Evolutionary conservation across 163 green algal species (phyloP), one percentile per base, ranked within the genome.

Genomic region (Picocystis sp.): DNA sequence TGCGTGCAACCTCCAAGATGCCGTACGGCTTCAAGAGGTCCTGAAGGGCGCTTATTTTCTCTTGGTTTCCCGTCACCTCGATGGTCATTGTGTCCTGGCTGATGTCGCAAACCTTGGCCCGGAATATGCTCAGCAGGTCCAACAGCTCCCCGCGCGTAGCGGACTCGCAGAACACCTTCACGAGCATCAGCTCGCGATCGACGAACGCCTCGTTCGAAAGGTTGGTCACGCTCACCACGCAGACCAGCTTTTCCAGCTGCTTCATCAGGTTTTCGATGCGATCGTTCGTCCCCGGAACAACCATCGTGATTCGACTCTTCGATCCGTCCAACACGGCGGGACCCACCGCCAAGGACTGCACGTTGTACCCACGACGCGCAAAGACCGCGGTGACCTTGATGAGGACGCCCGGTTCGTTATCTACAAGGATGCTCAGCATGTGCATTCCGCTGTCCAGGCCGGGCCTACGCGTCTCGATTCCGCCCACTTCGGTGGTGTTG

Each of bases 311-410:
- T 52, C 89, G 75, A 8, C 29, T 38, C 29, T 38, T 38, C n/a
- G 71, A 89, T 47, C 84, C 87, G 41, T 74, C 60, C 21, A 50
- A 67, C 75, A 94, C 85, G 13, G 64, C 73, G 33, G 79, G 80
- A 17, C 89, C 89, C 66, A 98, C 89, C 45, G 86, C 89, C 52
- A 98, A 69, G 14, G 64, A 84, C 71, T 96, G 84, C 29, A 98
- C 70, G 69, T 97, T 98, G 81, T 94, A 97, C 33, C 90, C 88
- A 15, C 89, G 75, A 35, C 89, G 73, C 2, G 90, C 77, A 64
- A 98, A 83, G 34, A 97, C 82, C 29, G 80, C 78, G 0, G 90
- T 96, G 43, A 97, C 83, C 70, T 87, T 65, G 66, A 96, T 93
- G 21, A 98, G 76, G 41, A 96, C 86, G 19, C 89, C 89, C 2